Base-by-base conservation (phyloP, 78 protist species). In the Diacronema lutheri region DNA sequence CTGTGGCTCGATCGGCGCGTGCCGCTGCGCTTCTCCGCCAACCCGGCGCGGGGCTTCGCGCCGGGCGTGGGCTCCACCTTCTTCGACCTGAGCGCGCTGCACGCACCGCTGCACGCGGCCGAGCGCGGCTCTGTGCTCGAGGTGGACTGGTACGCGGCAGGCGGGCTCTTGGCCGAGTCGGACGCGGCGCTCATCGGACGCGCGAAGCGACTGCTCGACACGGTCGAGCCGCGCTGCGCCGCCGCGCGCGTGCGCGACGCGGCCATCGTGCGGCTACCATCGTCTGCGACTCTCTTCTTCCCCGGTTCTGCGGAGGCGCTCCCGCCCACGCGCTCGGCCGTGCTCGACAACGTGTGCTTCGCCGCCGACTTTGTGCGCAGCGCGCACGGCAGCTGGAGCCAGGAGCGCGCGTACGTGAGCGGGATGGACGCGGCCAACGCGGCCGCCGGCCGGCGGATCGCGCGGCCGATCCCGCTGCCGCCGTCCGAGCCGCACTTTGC, bases 21-120 rank as follows among this genome's bases (percentile, higher is more conserved):
- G 26, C 6, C 2, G 35, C 12, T 20, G 31, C 58, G 12, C 29
- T 26, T 38, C 71, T 12, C 57, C 25, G 55, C 68, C 58, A 78
- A 78, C 56, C 50, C 84, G 21, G 35, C 29, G 31, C 60, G 84
- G 84, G 84, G 84, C 21, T 78, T 78, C 57, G 84, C 57, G 1
- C 57, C 57, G 55, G 71, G 58, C 66, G 57, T 38, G 29, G 84
- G 84, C 31, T 58, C 37, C 50, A 78, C 84, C 20, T 58, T 16
- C 5, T 78, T 78, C 40, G 84, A 78, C 84, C 29, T 78, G 3
- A 2, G 13, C 16, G 14, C 20, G 38, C 46, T 78, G 58, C 84
- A 78, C 26, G 26, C 46, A n/a, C 71, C 68, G 10, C 40, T 9
- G 37, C 29, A 35, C 37, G 84, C 33, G 33, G 25, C 0, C 19